A percentile compares a stretch with the other conserved stretches of the same genome.
phyloP scores from a whole-genome alignment of 2,329 filamentous ascomycete genomes.

The Colletotrichum gigasporum region DNA sequence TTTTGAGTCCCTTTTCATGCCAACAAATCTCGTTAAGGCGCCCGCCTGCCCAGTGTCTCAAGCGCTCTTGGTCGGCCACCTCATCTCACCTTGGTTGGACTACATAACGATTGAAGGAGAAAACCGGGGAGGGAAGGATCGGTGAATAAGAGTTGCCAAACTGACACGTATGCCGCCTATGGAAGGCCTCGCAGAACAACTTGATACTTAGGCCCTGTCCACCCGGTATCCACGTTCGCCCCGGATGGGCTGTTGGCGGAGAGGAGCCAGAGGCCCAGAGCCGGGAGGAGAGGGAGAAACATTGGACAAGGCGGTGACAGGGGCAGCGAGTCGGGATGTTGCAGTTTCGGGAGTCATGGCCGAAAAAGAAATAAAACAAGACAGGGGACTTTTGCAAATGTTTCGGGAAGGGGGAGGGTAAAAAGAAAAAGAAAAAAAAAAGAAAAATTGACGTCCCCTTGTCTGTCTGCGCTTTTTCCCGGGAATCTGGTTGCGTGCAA shows the following conservation, averaged over 20 bases:
- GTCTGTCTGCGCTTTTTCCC: conserved; percentile 8
- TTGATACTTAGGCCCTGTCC: not conserved
- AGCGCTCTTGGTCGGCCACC: too few species aligned
- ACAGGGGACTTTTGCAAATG: conserved; percentile 13
- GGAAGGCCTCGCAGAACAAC: not conserved
- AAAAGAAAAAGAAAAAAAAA: not conserved
- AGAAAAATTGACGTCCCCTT: not conserved
- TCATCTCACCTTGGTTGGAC: too few species aligned
- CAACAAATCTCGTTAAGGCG: too few species aligned
- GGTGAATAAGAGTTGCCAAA: not conserved
- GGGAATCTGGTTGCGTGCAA: conserved; percentile 16
- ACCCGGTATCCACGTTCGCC: not conserved
- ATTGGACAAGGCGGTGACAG: conserved; percentile 14
- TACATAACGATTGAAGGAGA: too few species aligned
- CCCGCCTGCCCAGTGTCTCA: too few species aligned
- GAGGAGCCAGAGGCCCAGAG: not conserved
- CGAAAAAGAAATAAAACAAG: conserved; percentile 10
- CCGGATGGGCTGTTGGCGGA: conserved; percentile 9
- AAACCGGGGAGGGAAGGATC: too few species aligned
- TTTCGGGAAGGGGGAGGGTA: not conserved
- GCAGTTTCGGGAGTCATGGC: conserved; percentile 21
- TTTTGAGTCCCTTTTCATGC: not conserved
- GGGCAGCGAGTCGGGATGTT: conserved; percentile 2
- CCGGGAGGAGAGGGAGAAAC: conserved; percentile 10
- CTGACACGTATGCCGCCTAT: not conserved